Percentiles rank a stretch among this genome's conserved stretches.
Evolutionary conservation across 1,284 basidiomycete species (phyloP).

Genomic region (Tilletiaria anomala): DNA sequence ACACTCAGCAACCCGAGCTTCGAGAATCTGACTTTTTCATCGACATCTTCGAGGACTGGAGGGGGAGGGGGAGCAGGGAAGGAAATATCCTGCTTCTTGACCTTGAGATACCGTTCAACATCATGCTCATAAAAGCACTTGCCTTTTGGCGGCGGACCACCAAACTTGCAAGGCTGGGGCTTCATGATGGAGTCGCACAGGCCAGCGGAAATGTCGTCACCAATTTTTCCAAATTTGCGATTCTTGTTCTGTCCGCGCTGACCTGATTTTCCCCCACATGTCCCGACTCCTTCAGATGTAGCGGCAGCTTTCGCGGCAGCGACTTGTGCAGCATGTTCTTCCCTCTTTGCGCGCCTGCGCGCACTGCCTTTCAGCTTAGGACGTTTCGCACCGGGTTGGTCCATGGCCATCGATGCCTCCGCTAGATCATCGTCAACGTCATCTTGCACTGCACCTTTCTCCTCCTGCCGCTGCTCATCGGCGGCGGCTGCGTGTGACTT

Average conservation of each 20-base stretch:
- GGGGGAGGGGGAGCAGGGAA: constrained; percentile 6
- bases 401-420: too few species aligned
- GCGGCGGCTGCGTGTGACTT: constrained; percentile 1
- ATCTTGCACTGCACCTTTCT: too few species aligned
- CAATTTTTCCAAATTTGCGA: constrained; percentile 6
- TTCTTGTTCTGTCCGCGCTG: constrained; percentile 19
- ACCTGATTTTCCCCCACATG: not conserved
- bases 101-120: constrained; percentile 5
- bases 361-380: not conserved
- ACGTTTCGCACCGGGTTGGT: constrained; percentile 1
- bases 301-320: constrained; percentile 1
- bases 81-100: constrained; percentile 7
- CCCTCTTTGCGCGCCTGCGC: not conserved
- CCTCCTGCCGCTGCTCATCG: too few species aligned
- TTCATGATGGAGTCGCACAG: not conserved
- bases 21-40: constrained; percentile 34
- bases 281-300: not conserved
- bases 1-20: constrained; percentile 3
- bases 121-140: not conserved
- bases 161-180: not conserved
- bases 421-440: too few species aligned
- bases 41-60: constrained; percentile 46
- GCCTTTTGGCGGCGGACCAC: not conserved
- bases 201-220: constrained; percentile 5
- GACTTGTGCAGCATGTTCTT: not conserved